Base-by-base conservation (phyloP, 1,284 basidiomycete genomes). In the Termitomyces sp. region DNA sequence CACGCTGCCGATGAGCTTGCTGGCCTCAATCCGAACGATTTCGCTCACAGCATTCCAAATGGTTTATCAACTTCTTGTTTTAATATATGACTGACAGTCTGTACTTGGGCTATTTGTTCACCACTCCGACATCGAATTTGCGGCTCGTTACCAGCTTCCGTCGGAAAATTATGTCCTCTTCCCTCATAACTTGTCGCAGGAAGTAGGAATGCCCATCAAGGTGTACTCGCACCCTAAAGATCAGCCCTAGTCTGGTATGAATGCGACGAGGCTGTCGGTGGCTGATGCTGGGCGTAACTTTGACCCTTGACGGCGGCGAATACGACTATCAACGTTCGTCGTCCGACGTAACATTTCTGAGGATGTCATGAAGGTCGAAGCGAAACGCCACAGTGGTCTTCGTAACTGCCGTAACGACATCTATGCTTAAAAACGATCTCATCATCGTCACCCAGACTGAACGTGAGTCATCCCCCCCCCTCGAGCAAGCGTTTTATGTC, bases 151-250 rank as follows among this genome's bases (percentile, higher is more conserved):
- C 71, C 88, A 99, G 74, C 81, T 95, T 50, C 90, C 99, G 90
- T 72, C 94, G 61, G 96, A 96, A 53, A 97, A 96, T 76, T 82
- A 91, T 34, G 93, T 92, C 38, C 74, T 99, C 62, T 99, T 98
- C 75, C 97, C 94, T 48, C 86, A 97, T 68, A 95, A 92, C 53
- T 89, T 97, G 91, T 89, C 64, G 98, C 96, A 6, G 96, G 96
- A 52, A 92, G 98, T 96, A 6, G 96, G 96, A 52, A 92, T 98
- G 92, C 96, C 96, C 46, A 98, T 98, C 80, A 97, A 96, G 81
- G 94, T 92, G 61, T 58, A 85, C 75, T n/a, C 5, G 9, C 47
- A 28, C 8, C 33, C 15, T 15, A 5, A 36, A 36, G 34, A 36
- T 36, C 15, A 36, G 15, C 34, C 0, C 5, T n/a, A n/a, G 5